phyloP scores from a whole-genome alignment of 176 grass and related monocot species.

The Carex scoparia region DNA sequence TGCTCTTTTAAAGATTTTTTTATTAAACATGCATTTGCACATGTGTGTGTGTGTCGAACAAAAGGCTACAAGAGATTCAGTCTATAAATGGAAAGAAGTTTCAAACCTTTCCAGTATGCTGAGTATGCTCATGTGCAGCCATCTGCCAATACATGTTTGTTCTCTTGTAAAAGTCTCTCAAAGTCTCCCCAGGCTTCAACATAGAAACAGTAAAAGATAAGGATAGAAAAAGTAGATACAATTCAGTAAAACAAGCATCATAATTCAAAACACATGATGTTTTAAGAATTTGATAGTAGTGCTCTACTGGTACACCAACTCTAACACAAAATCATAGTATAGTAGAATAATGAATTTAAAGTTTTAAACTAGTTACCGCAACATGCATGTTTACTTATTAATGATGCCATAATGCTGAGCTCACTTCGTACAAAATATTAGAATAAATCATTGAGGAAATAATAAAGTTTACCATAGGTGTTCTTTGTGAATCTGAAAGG shows the following conservation, averaged over 20 bases:
- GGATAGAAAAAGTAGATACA: neutral
- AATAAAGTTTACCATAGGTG: constrained; percentile 59
- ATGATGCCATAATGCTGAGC: neutral
- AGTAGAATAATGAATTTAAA: neutral
- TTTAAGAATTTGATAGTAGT: neutral
- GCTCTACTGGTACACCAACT: neutral
- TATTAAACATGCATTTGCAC: neutral
- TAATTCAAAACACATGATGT: neutral
- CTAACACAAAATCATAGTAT: neutral
- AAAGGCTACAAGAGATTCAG: neutral
- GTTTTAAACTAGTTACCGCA: neutral
- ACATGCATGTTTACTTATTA: neutral
- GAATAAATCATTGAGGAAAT: constrained; percentile 10
- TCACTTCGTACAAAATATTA: neutral
- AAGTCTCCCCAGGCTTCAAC: constrained; percentile 74
- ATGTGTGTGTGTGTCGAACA: neutral
- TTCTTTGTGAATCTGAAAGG: constrained; percentile 97
- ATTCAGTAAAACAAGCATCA: constrained; percentile 2
- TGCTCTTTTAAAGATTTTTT: neutral
- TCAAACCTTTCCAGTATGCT: constrained; percentile 90
- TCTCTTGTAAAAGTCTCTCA: constrained; percentile 87
- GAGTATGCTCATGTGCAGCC: constrained; percentile 94
- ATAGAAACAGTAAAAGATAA: constrained; percentile 13
- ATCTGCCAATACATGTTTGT: constrained; percentile 97
- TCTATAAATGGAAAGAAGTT: neutral